phyloP scores from a whole-genome alignment of 148 eudicot genomes.

The Vaccinium macrocarpon region DNA sequence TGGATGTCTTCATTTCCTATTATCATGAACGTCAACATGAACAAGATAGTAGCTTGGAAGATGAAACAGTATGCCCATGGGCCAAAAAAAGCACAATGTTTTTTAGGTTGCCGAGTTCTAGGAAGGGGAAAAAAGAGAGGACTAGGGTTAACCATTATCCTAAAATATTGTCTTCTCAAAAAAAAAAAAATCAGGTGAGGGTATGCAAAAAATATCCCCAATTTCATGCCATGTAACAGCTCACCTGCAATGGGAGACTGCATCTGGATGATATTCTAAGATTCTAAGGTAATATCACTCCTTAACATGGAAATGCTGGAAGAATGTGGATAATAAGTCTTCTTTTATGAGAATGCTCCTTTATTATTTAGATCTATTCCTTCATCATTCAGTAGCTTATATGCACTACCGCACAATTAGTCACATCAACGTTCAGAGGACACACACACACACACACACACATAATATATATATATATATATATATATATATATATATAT shows the following conservation, averaged over 20 bases:
- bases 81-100: neutral
- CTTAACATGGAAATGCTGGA: neutral
- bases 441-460: too few species aligned
- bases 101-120: neutral
- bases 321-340: neutral
- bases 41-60: slow-evolving; percentile 6
- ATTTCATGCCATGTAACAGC: neutral
- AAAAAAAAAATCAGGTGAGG: neutral
- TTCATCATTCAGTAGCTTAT: neutral
- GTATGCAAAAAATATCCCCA: neutral
- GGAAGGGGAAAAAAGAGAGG: neutral
- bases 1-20: neutral
- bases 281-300: neutral
- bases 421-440: neutral
- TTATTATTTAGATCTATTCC: neutral
- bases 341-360: neutral
- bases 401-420: neutral
- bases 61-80: neutral
- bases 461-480: too few species aligned
- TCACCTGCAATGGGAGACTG: neutral
- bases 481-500: too few species aligned
- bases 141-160: neutral
- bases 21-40: neutral
- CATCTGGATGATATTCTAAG: neutral
- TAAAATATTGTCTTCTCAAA: neutral